Evolutionary conservation across 768 basidiomycete species (phyloP).

Genomic region (Boletus subcaerulescens): DNA sequence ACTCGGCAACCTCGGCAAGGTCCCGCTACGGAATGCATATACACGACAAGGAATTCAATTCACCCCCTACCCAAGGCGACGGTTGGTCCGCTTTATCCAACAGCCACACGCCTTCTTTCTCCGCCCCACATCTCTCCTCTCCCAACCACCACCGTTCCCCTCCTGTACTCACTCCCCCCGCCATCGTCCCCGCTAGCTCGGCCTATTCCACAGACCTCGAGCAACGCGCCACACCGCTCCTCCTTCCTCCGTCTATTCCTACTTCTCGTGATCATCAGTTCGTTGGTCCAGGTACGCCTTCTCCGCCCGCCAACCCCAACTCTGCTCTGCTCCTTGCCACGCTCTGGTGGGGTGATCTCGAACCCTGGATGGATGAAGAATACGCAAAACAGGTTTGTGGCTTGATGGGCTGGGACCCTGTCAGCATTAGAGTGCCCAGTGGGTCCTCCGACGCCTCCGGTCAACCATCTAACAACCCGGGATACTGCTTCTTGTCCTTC

Average conservation of each 20-base stretch:
- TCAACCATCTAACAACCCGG: slow-evolving; percentile 77
- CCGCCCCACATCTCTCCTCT: slow-evolving; percentile 33
- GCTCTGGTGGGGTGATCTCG: slow-evolving; percentile 85
- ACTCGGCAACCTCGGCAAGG: slow-evolving; percentile 26
- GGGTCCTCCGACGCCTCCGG: slow-evolving; percentile 55
- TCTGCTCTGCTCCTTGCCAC: slow-evolving; percentile 49
- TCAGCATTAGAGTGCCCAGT: slow-evolving; percentile 69
- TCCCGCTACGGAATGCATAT: slow-evolving; percentile 36
- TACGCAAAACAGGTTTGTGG: slow-evolving; percentile 86
- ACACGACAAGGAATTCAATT: slow-evolving; percentile 37
- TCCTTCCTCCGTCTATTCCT: slow-evolving; percentile 15
- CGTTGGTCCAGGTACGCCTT: slow-evolving; percentile 10
- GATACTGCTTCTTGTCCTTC: slow-evolving; percentile 88
- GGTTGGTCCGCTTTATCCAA: slow-evolving; percentile 34
- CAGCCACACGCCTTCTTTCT: slow-evolving; percentile 30
- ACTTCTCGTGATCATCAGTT: slow-evolving; percentile 18
- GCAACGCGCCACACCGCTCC: slow-evolving; percentile 11
- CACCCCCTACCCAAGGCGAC: slow-evolving; percentile 23
- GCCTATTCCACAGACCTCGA: slow-evolving; percentile 24
- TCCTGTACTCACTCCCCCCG: slow-evolving; percentile 27
- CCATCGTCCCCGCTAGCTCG: slow-evolving; percentile 16
- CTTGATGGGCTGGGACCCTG: slow-evolving; percentile 84
- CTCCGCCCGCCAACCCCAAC: slow-evolving; percentile 29
- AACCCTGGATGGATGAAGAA: slow-evolving; percentile 97
- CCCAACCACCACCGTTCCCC: slow-evolving; percentile 47